A percentile compares a stretch with the other conserved stretches of the same genome.
phyloP scores from a whole-genome alignment of 805 yeast species.

The Ogataea corticis region DNA sequence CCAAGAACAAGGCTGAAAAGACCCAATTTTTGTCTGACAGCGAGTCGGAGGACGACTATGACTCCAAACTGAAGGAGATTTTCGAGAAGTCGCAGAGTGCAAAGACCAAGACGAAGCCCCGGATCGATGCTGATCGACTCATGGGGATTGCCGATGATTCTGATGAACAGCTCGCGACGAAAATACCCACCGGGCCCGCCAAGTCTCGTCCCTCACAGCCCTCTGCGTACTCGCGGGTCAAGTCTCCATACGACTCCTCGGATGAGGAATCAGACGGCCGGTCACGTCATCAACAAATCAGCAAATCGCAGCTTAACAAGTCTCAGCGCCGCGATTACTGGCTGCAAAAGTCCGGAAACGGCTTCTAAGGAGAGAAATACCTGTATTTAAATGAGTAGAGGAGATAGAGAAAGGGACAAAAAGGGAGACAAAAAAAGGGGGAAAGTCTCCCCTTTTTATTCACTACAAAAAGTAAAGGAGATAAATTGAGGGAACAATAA shows the following conservation, averaged over 20 bases:
- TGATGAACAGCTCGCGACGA: background rate
- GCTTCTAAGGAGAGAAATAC: slow-evolving; percentile 10
- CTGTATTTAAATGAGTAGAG: background rate
- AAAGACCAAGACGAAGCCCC: background rate
- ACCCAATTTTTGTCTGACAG: slow-evolving; percentile 36
- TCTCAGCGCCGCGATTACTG: slow-evolving; percentile 36
- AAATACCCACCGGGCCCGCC: slow-evolving; percentile 1
- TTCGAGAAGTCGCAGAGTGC: slow-evolving; percentile 24
- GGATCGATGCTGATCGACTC: slow-evolving; percentile 22
- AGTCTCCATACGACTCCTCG: slow-evolving; percentile 13
- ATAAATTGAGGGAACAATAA: background rate
- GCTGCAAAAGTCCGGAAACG: slow-evolving; percentile 37
- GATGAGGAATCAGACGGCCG: slow-evolving; percentile 5
- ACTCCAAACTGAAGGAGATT: slow-evolving; percentile 12
- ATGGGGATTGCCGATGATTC: slow-evolving; percentile 21
- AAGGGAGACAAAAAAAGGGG: background rate
- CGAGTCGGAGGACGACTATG: slow-evolving; percentile 27
- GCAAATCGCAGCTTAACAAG: slow-evolving; percentile 7
- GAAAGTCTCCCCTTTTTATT: too few species aligned
- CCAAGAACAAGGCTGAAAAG: slow-evolving; percentile 40
- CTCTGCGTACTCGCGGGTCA: slow-evolving; percentile 23
- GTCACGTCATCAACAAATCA: background rate
- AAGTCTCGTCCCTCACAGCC: background rate
- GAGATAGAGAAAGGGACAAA: background rate
- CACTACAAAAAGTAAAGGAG: background rate